These are phyloP conservation scores for Aspergillus transmontanensis DNA, from an alignment of 2,329 filamentous ascomycete species.

Conservation along the genomic window DNA sequence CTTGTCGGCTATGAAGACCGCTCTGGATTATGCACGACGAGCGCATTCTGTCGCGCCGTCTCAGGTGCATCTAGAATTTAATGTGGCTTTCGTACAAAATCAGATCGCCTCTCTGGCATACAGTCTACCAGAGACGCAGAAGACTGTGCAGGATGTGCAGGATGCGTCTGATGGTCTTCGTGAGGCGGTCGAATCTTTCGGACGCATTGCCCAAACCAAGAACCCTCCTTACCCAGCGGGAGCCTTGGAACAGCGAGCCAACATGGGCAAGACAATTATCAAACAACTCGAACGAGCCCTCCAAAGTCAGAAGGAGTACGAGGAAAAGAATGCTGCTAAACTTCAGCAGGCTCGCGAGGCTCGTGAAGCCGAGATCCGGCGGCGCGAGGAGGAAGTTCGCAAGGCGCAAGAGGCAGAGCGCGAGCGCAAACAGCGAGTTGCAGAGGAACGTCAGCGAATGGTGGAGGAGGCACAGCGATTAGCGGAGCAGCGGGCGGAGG, in stretches of 20 bases:
- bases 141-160: slow-evolving; percentile 78
- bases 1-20: slow-evolving; percentile 63
- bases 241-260: slow-evolving; percentile 91
- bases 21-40: slow-evolving; percentile 64
- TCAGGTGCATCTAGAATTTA: slow-evolving; percentile 92
- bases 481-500: slow-evolving; percentile 70
- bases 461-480: slow-evolving; percentile 72
- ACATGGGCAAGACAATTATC: slow-evolving; percentile 94
- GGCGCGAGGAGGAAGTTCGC: slow-evolving; percentile 74
- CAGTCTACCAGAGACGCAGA: slow-evolving; percentile 71
- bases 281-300: slow-evolving; percentile 87
- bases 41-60: slow-evolving; percentile 78
- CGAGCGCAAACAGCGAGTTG: slow-evolving; percentile 76
- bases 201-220: slow-evolving; percentile 61
- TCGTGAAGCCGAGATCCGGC: slow-evolving; percentile 77
- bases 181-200: slow-evolving; percentile 74
- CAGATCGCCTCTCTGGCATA: slow-evolving; percentile 85
- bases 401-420: slow-evolving; percentile 69
- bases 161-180: slow-evolving; percentile 79
- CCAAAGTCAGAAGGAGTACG: slow-evolving; percentile 84
- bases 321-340: slow-evolving; percentile 88
- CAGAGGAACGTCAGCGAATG: slow-evolving; percentile 83
- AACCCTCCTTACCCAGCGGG: slow-evolving; percentile 83
- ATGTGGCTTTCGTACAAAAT: slow-evolving; percentile 95
- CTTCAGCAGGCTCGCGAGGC: slow-evolving; percentile 77